Base-by-base conservation (phyloP, 2,329 filamentous ascomycete species). In the Chlorencoelia australis region DNA sequence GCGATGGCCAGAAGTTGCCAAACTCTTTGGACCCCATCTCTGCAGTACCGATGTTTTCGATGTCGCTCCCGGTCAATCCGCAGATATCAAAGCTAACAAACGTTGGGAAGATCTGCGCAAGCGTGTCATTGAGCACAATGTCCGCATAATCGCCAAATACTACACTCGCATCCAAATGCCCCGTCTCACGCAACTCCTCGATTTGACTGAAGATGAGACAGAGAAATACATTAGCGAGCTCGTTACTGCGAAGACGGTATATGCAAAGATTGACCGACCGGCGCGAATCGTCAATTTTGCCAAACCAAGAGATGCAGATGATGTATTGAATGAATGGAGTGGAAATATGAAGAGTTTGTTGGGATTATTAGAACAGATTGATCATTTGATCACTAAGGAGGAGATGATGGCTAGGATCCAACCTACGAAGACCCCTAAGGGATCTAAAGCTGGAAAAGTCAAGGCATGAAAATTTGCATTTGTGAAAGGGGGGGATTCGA, bases 351-450 rank as follows among this genome's bases (percentile, higher is more conserved):
- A 91, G 79, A 88, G 80, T 56, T 64, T 94, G 52, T 64, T 94
- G 47, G 86, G 85, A 8, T 65, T 89, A 37, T 58, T 94, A 56
- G 87, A 94, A 69, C 74, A 87, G 45, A 93, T 98, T 43, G 91
- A 98, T 58, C 91, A 98, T 61, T 70, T 98, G 54, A 98, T 98
- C 56, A 98, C 93, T 37, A 96, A 96, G 71, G 91, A 98, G 65
- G 91, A 98, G 71, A 98, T 98, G 91, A 98, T 98, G 91, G 91
- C 91, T 26, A 75, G 88, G 41, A 96, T 98, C 54, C 81, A 91
- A 61, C 85, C 85, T 5, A 68, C 46, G 5, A 53, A 55, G 37
- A 28, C 43, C 31, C 30, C 50, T 10, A 56, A 55, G 42, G 40
- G 43, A 10, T 41, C 43, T n/a, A 52, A 56, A 43, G 64, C 62